Percentiles rank a stretch among this genome's conserved stretches.
Conservation (phyloP, 352 stramenopile species). For the Phytophthora podocarpi region DNA sequence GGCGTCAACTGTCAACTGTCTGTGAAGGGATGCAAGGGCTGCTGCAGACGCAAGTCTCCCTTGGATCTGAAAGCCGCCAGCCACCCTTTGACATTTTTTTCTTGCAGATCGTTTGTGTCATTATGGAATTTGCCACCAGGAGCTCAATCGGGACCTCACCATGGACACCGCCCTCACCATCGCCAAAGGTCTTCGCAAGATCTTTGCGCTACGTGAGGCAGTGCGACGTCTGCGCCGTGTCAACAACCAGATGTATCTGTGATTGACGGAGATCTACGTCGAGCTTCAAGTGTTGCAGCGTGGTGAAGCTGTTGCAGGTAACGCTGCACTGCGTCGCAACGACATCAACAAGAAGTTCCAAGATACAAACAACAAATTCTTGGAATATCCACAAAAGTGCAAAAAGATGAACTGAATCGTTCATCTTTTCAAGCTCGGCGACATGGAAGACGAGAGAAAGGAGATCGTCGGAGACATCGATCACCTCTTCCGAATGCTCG, state of each 20-base stretch:
- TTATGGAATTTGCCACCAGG: not conserved
- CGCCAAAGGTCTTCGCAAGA: conserved; percentile 5
- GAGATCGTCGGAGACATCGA: conserved; percentile 34
- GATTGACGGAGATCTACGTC: conserved; percentile 2
- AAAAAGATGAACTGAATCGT: conserved; percentile 1
- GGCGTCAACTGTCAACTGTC: no score
- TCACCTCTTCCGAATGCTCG: conserved; percentile 29
- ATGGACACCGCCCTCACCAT: not conserved
- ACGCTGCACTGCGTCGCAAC: conserved; percentile 1
- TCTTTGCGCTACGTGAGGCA: conserved; percentile 13
- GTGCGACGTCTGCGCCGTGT: conserved; percentile 5
- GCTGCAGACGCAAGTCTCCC: no score
- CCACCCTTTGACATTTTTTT: no score
- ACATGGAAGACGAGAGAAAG: conserved; percentile 27
- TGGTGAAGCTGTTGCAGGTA: not conserved
- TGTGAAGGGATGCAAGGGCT: no score
- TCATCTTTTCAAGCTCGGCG: conserved; percentile 4
- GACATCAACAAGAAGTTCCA: not conserved
- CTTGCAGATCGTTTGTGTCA: no score
- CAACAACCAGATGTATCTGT: conserved; percentile 2
- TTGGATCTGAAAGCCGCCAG: no score
- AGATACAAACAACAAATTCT: conserved; percentile 4
- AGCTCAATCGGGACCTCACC: not conserved
- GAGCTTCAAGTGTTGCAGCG: conserved; percentile 5
- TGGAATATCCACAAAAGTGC: conserved; percentile 5